A percentile compares a stretch with the other conserved stretches of the same genome.
These are phyloP conservation scores for Aspergillus vadensis DNA, from an alignment of 2,329 filamentous ascomycete species.

Conservation along the genomic window DNA sequence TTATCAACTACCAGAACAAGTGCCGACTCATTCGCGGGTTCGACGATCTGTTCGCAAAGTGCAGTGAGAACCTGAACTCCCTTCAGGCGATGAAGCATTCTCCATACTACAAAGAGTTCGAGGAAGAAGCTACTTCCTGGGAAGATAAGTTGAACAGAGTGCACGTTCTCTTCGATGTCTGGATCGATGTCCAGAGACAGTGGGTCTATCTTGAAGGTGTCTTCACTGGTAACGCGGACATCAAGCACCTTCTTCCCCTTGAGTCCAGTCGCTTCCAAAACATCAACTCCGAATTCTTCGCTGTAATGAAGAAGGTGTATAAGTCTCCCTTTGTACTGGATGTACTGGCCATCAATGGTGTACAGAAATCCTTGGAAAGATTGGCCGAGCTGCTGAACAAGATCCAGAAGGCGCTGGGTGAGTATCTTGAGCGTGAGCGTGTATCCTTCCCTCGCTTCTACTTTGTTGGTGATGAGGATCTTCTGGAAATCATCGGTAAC, in stretches of 20 bases:
- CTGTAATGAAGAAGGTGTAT: slow-evolving; percentile 99
- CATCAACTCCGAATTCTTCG: slow-evolving; percentile 97
- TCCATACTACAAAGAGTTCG: slow-evolving; percentile 98
- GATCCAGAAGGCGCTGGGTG: slow-evolving; percentile 97
- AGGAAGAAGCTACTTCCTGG: slow-evolving; percentile 94
- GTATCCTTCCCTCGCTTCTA: slow-evolving; percentile 98
- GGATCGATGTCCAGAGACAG: slow-evolving; percentile 99
- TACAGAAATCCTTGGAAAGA: slow-evolving; percentile 93
- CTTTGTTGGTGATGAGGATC: slow-evolving; percentile 97
- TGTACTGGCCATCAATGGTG: slow-evolving; percentile 90
- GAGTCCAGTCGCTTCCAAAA: slow-evolving; percentile 98
- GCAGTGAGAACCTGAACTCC: slow-evolving; percentile 96
- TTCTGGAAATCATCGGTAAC: slow-evolving; percentile 98
- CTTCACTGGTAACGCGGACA: slow-evolving; percentile 97
- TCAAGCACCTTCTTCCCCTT: slow-evolving; percentile 94
- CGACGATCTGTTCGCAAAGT: slow-evolving; percentile 98
- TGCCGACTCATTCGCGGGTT: slow-evolving; percentile 95
- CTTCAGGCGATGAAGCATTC: slow-evolving; percentile 98
- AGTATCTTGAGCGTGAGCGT: slow-evolving; percentile 96
- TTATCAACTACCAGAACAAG: slow-evolving; percentile 97
- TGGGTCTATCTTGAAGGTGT: slow-evolving; percentile 99
- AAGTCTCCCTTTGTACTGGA: slow-evolving; percentile 95
- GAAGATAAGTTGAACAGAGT: slow-evolving; percentile 98
- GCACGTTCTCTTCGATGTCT: slow-evolving; percentile 96
- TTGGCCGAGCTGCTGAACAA: slow-evolving; percentile 97